Conservation (phyloP, 441 rosid genomes). For the Syzygium malaccense region DNA sequence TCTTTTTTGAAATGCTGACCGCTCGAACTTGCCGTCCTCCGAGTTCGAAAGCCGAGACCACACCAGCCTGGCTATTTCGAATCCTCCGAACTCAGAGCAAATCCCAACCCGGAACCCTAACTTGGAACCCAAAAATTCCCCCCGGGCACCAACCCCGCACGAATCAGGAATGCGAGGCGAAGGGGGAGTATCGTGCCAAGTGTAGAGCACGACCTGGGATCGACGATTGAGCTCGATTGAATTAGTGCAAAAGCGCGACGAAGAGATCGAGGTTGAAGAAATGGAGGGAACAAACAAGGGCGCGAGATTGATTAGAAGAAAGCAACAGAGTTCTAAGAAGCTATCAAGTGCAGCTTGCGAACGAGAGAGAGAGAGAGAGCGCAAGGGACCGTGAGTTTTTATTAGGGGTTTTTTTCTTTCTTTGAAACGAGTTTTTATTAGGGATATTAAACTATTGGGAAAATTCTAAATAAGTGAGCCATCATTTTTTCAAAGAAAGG, state of each 20-base stretch:
- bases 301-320: not conserved
- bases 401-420: not conserved
- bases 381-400: not conserved
- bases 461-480: no score
- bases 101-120: not conserved
- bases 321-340: not conserved
- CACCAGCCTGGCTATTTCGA: constrained; percentile 42
- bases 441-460: not conserved
- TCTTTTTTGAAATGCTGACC: constrained; percentile 29
- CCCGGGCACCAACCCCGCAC: not conserved
- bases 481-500: no score
- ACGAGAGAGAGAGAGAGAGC: not conserved
- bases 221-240: not conserved
- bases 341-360: not conserved
- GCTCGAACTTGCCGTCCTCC: constrained; percentile 57
- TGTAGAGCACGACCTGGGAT: not conserved
- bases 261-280: not conserved
- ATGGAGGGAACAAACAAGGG: not conserved
- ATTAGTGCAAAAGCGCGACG: not conserved
- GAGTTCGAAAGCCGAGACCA: constrained; percentile 78
- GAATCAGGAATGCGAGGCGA: not conserved
- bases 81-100: not conserved
- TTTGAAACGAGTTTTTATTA: not conserved
- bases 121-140: not conserved
- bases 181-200: not conserved